Evolutionary conservation across 257 asterid species (phyloP).

Genomic region (Solanum chmielewskii): DNA sequence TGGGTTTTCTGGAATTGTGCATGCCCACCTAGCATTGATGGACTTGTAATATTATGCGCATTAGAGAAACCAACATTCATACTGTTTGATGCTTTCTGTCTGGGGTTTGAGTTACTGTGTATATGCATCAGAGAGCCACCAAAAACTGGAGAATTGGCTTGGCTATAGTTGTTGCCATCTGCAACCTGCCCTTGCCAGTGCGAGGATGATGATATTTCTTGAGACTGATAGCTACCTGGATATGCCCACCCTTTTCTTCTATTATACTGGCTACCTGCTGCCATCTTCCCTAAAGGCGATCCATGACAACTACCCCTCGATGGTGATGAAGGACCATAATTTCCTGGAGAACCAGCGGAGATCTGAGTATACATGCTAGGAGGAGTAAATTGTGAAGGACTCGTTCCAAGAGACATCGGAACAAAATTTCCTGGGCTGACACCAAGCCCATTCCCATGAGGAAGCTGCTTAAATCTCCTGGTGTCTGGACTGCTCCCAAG

Average conservation of each 20-base stretch:
- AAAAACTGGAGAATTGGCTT: slow-evolving; percentile 32
- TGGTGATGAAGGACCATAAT: slow-evolving; percentile 92
- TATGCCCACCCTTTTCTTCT: slow-evolving; percentile 65
- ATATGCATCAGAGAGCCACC: slow-evolving; percentile 52
- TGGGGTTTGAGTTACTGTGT: slow-evolving; percentile 34
- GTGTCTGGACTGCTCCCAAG: slow-evolving; percentile 90
- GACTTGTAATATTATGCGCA: slow-evolving; percentile 25
- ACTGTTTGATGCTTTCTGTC: slow-evolving; percentile 68
- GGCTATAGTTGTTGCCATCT: slow-evolving; percentile 37
- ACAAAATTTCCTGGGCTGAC: slow-evolving; percentile 81
- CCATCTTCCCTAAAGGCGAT: slow-evolving; percentile 79
- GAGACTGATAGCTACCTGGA: slow-evolving; percentile 56
- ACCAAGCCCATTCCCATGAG: slow-evolving; percentile 79
- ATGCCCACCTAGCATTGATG: slow-evolving; percentile 17
- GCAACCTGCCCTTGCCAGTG: slow-evolving; percentile 51
- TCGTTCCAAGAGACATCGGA: slow-evolving; percentile 95
- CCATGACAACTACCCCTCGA: slow-evolving; percentile 83
- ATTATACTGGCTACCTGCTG: slow-evolving; percentile 69
- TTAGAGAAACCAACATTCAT: slow-evolving; percentile 35
- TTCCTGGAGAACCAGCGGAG: slow-evolving; percentile 83
- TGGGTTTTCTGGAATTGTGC: slow-evolving; percentile 29
- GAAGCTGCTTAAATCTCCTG: slow-evolving; percentile 60
- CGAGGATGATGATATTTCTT: slow-evolving; percentile 45
- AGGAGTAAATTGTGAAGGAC: slow-evolving; percentile 98
- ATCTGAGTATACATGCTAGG: slow-evolving; percentile 68